Conservation (phyloP, 2,329 filamentous ascomycete genomes). For the Aspergillus pseudoglaucus region DNA sequence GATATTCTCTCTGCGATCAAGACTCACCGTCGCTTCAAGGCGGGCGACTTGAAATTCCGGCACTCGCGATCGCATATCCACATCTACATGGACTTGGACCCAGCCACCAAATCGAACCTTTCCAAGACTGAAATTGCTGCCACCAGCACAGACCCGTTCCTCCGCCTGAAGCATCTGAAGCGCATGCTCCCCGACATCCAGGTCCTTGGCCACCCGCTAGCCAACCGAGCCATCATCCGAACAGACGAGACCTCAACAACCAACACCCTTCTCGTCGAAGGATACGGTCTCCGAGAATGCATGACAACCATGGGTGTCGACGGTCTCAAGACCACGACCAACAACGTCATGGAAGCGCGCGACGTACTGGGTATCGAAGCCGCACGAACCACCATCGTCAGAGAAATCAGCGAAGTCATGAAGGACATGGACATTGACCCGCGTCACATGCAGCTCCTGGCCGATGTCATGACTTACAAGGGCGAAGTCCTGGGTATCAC, state of each 20-base stretch:
- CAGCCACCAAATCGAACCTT: conserved; percentile 26
- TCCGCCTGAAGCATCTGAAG: conserved; percentile 75
- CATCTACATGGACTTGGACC: conserved; percentile 56
- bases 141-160: conserved; percentile 40
- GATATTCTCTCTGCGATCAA: conserved; percentile 74
- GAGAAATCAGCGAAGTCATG: conserved; percentile 87
- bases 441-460: conserved; percentile 93
- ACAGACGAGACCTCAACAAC: conserved; percentile 64
- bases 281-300: conserved; percentile 80
- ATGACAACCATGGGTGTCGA: conserved; percentile 92
- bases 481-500: conserved; percentile 95
- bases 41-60: conserved; percentile 58
- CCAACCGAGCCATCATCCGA: conserved; percentile 80
- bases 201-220: conserved; percentile 83
- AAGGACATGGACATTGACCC: conserved; percentile 91
- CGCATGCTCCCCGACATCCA: conserved; percentile 74
- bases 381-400: conserved; percentile 78
- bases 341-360: conserved; percentile 83
- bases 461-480: conserved; percentile 99
- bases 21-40: conserved; percentile 69
- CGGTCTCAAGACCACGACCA: conserved; percentile 66
- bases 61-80: conserved; percentile 53
- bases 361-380: conserved; percentile 93
- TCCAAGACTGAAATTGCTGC: conserved; percentile 38
- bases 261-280: conserved; percentile 78